Conservation (phyloP, 306 rosid genomes). For the Mucuna pruriens region DNA sequence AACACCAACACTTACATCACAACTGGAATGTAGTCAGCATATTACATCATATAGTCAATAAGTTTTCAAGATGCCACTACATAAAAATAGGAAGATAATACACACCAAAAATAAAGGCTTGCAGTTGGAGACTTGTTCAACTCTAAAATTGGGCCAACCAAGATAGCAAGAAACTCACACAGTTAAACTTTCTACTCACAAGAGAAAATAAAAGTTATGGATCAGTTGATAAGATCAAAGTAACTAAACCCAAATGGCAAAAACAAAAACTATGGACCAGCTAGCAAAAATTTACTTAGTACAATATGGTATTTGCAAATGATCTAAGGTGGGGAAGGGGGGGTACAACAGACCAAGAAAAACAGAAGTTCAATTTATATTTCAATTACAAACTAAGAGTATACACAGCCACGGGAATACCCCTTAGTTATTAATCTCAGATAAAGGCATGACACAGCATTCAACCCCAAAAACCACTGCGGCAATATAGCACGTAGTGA, state of each 20-base stretch:
- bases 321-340: not conserved
- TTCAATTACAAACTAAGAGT: not conserved
- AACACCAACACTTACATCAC: not conserved
- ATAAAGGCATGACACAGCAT: not conserved
- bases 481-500: too few species aligned
- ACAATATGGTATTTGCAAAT: not conserved
- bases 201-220: not conserved
- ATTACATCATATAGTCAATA: conserved; percentile 3
- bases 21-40: conserved; percentile 22
- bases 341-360: not conserved
- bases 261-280: not conserved
- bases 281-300: not conserved
- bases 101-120: not conserved
- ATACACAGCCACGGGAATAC: not conserved
- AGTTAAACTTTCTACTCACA: not conserved
- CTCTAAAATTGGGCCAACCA: too few species aligned
- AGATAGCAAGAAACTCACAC: not conserved
- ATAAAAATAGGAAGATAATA: not conserved
- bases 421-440: not conserved
- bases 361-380: not conserved
- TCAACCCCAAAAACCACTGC: too few species aligned
- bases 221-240: not conserved
- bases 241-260: not conserved
- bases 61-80: conserved; percentile 18
- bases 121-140: not conserved